Evolutionary conservation across 2,329 filamentous ascomycete species (phyloP).

Genomic region (Aspergillus eucalypticola): DNA sequence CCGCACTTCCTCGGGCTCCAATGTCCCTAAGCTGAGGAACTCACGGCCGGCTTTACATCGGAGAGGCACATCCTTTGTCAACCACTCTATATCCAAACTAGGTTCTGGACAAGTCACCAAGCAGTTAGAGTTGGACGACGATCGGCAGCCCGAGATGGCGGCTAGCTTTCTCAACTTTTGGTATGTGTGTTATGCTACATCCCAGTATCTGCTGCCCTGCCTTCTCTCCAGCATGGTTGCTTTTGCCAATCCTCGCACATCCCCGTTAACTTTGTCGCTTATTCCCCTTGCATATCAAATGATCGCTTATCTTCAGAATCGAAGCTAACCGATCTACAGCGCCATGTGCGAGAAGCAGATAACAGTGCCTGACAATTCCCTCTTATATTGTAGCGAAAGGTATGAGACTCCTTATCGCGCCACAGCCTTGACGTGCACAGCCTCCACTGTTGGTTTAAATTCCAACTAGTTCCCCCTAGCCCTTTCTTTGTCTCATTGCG

Average conservation of each 20-base stretch:
- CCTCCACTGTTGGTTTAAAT: constrained; percentile 15
- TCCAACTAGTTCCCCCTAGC: not conserved
- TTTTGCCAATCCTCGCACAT: constrained; percentile 14
- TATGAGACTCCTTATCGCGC: constrained; percentile 39
- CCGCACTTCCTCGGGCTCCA: constrained; percentile 34
- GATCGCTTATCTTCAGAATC: constrained; percentile 23
- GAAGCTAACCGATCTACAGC: constrained; percentile 44
- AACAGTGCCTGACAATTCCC: constrained; percentile 58
- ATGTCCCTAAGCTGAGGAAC: constrained; percentile 34
- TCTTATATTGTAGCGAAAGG: constrained; percentile 67
- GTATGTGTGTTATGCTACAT: constrained; percentile 34
- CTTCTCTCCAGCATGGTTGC: constrained; percentile 18
- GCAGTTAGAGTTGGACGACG: constrained; percentile 26
- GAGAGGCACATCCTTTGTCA: constrained; percentile 33
- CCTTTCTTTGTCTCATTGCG: constrained; percentile 7
- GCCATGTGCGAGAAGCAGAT: constrained; percentile 68
- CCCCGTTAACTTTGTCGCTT: constrained; percentile 16
- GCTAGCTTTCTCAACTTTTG: constrained; percentile 49
- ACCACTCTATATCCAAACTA: constrained; percentile 36
- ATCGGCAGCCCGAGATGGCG: constrained; percentile 41
- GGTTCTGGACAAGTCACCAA: constrained; percentile 31
- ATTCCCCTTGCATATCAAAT: constrained; percentile 20
- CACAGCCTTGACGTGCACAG: constrained; percentile 10
- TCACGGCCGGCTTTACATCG: constrained; percentile 36
- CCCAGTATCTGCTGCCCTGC: constrained; percentile 3